A percentile compares a stretch with the other conserved stretches of the same genome.
These are phyloP conservation scores for Mucor piriformis DNA, from an alignment of 371 early-diverging fungal genomes.

Conservation along the genomic window DNA sequence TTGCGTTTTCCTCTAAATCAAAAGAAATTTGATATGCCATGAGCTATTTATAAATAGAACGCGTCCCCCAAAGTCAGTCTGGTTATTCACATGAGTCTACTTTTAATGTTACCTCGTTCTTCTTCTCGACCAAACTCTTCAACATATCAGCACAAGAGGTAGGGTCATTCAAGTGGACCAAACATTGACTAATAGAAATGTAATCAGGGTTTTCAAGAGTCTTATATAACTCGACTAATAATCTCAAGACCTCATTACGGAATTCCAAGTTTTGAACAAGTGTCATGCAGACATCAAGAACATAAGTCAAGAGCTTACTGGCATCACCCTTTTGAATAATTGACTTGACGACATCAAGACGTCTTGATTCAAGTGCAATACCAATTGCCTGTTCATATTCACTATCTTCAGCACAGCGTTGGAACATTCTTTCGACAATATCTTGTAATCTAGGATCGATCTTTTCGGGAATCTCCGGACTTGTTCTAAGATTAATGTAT, in stretches of 20 bases:
- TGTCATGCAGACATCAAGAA: conserved; percentile 80
- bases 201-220: conserved; percentile 85
- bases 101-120: conserved; percentile 50
- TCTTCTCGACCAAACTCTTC: conserved; percentile 60
- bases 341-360: conserved; percentile 87
- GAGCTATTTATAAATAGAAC: conserved; percentile 39
- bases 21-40: conserved; percentile 98
- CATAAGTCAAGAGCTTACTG: conserved; percentile 75
- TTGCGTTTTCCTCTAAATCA: conserved; percentile 93
- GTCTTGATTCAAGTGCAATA: conserved; percentile 90
- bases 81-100: neutral
- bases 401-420: conserved; percentile 82
- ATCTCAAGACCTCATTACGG: conserved; percentile 81
- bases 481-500: conserved; percentile 79
- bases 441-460: conserved; percentile 83
- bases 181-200: conserved; percentile 88
- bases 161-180: conserved; percentile 87
- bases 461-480: conserved; percentile 46
- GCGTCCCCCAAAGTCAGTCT: too few relatives aligned
- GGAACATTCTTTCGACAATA: conserved; percentile 93
- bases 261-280: conserved; percentile 81
- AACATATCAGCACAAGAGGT: conserved; percentile 75
- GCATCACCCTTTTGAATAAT: conserved; percentile 77
- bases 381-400: conserved; percentile 95
- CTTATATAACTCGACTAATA: conserved; percentile 83